Evolutionary conservation across 768 basidiomycete genomes (phyloP), one percentile per base, ranked within the genome.

Genomic region (Rhodotorula sphaerocarpa): DNA sequence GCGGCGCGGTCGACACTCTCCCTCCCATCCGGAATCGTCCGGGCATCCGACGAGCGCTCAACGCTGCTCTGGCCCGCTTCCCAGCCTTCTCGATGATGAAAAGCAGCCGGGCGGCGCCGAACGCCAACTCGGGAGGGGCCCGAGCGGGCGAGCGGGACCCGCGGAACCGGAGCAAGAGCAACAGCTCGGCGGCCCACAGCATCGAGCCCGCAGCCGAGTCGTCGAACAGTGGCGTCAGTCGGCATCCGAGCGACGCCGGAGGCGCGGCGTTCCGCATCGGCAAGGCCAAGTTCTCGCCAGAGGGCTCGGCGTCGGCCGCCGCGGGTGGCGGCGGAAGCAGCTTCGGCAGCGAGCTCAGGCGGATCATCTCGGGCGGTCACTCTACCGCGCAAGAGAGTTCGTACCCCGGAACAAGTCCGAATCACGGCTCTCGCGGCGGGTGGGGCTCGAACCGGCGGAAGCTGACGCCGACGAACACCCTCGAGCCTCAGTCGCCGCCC

Each of bases 11-110:
- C 50, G 55, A 5, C 42, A 48, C 44, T 56, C 60, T 65, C 21
- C 61, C 61, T 2, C 57, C 53, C 16, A 66, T 69, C 36, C 57
- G 64, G 23, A 65, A 63, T 41, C 60, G 68, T 16, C 63, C 58
- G 1, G 67, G 70, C 18, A 62, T 73, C 23, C 66, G 66, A 2
- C 66, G 69, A 14, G 69, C 72, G 5, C 65, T 71, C 53, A 70
- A 73, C 53, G 66, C 69, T 25, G 71, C 70, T 14, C 65, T 67
- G 42, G 60, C 66, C 16, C 53, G 57, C 4, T 73, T 73, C 57
- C 68, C 68, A 5, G 68, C 64, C 3, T 69, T 69, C 31, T 48
- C 60, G 14, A 50, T 58, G n/a, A 69, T 61, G 56, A 66, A 58
- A 51, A 54, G 63, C 45, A 61, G 46, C 6, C 63, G 67, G 7